Evolutionary conservation across 345 rosid species (phyloP), one percentile per base, ranked within the genome.

Genomic region (Melaleuca alternifolia): DNA sequence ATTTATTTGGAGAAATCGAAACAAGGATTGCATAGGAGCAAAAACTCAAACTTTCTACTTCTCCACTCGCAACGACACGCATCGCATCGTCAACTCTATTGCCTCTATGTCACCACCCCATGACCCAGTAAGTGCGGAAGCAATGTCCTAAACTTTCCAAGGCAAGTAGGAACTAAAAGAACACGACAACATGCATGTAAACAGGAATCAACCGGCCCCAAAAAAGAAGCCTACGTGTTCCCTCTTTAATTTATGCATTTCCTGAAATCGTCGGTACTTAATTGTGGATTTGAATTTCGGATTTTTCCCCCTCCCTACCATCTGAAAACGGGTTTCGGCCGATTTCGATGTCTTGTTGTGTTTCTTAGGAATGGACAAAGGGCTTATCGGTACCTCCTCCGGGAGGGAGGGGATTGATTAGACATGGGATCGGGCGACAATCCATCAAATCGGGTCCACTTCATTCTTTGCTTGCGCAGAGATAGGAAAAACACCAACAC

Each of bases 1-100:
- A 30, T 65, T 9, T 1, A 0, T 16, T 33, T 33, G 12, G 24
- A 71, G 1, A 71, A 33, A 71, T 0, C 3, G 0, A 0, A 37
- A 18, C 1, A 2, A 71, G 2, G 33, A 71, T 9, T 71, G 2
- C 13, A 33, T 0, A 4, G 1, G 48, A 16, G 79, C 5, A 24
- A 33, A 71, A 71, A 33, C 24, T 71, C 13, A 0, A 33, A 33
- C 2, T 0, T 0, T 5, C 8, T 33, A 33, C 13, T 33, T 16
- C 79, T 18, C 33, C 24, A 9, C 7, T 33, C 0, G 48, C 3
- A 9, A 18, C 12, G 9, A 16, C 12, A 65, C 79, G 9, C 11
- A 65, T 65, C 24, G 3, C 3, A 3, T 4, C 46, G 9, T 65
- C 1, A 1, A 16, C 6, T 24, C 79, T 12, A 0, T 71, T 0